Base-by-base conservation (phyloP, 306 rosid genomes). In the Hippophae tibetana region DNA sequence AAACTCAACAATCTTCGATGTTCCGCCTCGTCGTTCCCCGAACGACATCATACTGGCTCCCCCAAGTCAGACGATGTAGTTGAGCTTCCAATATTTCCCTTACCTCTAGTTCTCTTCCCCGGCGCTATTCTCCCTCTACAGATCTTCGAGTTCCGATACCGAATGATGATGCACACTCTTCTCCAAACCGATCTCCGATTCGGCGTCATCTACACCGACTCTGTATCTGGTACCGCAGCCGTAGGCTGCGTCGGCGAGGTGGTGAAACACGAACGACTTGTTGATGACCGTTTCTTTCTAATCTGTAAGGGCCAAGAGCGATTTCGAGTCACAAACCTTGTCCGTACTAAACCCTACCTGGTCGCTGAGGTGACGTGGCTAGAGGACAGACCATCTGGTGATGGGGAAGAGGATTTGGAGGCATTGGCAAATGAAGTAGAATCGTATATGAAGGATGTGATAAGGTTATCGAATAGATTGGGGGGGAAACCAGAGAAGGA, bases 141-240 rank as follows among this genome's bases (percentile, higher is more conserved):
- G 94, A 92, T 92, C 94, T 92, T 92, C 60, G 99, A 92, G 82
- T 85, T 92, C 74, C 95, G 99, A 3, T 92, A 92, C 85, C 87
- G 99, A 18, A 84, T 92, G 72, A 92, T 92, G 99, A 92, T 88
- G 99, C 99, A 92, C 78, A 88, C 95, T 4, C 90, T 92, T 50
- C 94, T 92, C 54, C 95, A 88, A 62, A 80, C 99, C 26, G 99
- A 92, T 74, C 99, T 92, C 66, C 99, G 99, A 6, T 92, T 92
- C 71, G 99, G 99, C 7, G 96, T 92, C 13, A 84, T 92, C 47
- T 92, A 78, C 74, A 69, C 81, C 53, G 97, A 88, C 72, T 63
- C 90, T 10, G 85, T 86, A 9, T 67, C 97, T 1, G 99, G 99
- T 7, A 77, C 85, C 5, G 64, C 99, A 27, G 93, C 78, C 8